Base-by-base conservation (phyloP, 805 yeast species). In the Danielia reshetovae region DNA sequence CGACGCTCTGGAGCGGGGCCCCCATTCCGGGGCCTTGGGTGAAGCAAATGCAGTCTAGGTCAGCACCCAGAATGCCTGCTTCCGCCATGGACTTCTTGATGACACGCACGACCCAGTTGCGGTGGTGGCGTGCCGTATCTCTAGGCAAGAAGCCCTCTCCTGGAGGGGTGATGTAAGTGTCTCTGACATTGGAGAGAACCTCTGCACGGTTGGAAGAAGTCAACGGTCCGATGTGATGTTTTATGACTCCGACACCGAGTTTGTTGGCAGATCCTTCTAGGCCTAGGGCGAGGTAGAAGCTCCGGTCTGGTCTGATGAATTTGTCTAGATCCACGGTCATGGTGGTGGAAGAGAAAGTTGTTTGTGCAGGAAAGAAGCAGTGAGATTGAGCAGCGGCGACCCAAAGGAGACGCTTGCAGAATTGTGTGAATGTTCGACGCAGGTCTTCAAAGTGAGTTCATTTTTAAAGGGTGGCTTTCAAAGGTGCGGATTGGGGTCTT, bases 21-120 rank as follows among this genome's bases (percentile, higher is more conserved):
- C 99, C 99, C 97, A 93, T 93, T 1, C 99, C 99, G 0, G 98
- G 99, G 4, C 98, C 98, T 60, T 85, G 94, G 1, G 98, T 93
- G 57, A 93, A 93, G 57, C 96, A 87, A 31, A 93, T 84, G 32
- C 85, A 81, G 59, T 84, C 89, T 5, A 82, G 52, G 29, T 84
- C 84, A 7, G 47, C 40, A 5, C 72, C 66, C 2, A 49, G 46
- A 5, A 86, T 51, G 0, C 62, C 57, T 2, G 94, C 81, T 27
- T 81, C 89, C 2, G 57, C 55, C 27, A 93, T 51, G 0, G 97
- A 83, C 19, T 52, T 51, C 48, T 77, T 78, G 24, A 87, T 77
- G 15, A 89, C 60, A 38, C 97, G 61, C 1, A 85, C 89, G 15
- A 81, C 94, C 96, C 96, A 90, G 59, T 87, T 86, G 27, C 97